These are phyloP conservation scores for Sporisorium sorghi DNA, from an alignment of 1,284 basidiomycete genomes.

Conservation along the genomic window DNA sequence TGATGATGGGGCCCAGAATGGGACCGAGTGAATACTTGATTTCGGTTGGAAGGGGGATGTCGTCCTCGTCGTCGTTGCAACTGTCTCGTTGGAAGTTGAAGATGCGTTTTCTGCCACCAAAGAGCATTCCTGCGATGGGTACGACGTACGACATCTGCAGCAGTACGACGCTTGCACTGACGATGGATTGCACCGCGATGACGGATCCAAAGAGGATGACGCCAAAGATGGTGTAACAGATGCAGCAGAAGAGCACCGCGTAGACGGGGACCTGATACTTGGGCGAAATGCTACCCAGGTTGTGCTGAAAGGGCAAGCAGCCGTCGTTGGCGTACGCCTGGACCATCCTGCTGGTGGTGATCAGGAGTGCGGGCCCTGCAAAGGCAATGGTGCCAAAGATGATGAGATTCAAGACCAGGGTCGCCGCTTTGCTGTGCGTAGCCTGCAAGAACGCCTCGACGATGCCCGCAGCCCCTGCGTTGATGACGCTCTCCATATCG, in stretches of 20 bases:
- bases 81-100: conserved; percentile 10
- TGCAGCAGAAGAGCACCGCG: conserved; percentile 29
- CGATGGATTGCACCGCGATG: conserved; percentile 33
- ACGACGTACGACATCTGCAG: conserved; percentile 41
- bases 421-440: conserved; percentile 22
- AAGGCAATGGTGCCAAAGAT: conserved; percentile 38
- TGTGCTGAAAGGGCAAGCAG: conserved; percentile 25
- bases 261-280: conserved; percentile 36
- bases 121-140: conserved; percentile 36
- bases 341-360: conserved; percentile 38
- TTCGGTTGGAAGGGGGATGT: conserved; percentile 25
- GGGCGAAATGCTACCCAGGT: conserved; percentile 29
- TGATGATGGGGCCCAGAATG: conserved; percentile 29
- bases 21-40: conserved; percentile 42
- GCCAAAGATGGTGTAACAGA: conserved; percentile 31
- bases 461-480: conserved; percentile 26
- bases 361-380: conserved; percentile 37
- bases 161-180: conserved; percentile 37
- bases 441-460: conserved; percentile 37
- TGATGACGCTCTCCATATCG: conserved; percentile 36
- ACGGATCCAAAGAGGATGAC: conserved; percentile 41
- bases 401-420: conserved; percentile 22
- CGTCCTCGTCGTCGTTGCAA: conserved; percentile 16
- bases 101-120: conserved; percentile 32
- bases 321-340: conserved; percentile 48